Evolutionary conservation across 202 grass and related monocot genomes (phyloP), one percentile per base, ranked within the genome.

Genomic region (Schoenoplectus tabernaemontani): DNA sequence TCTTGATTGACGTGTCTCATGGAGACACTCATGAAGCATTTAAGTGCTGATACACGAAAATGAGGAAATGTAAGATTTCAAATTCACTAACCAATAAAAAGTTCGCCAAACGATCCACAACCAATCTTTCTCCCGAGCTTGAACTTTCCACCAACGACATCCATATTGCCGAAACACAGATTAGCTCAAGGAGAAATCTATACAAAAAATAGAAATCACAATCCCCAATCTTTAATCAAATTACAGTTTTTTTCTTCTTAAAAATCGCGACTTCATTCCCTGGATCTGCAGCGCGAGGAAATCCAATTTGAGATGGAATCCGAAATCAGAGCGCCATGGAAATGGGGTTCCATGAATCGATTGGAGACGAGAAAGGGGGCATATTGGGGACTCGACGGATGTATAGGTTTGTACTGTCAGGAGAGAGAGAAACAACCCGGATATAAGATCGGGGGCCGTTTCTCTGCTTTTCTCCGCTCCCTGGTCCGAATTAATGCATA

Each of bases 101-200:
- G 87, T 76, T 92, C 90, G 82, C 90, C 90, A n/a, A 92, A 92
- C 28, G 90, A 92, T 69, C 90, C 90, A 51, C 87, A 87, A 5
- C 90, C 90, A 72, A 92, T 92, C 83, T 92, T 92, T 61, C 83
- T 89, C 82, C 87, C 90, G 15, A 92, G 87, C 90, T 92, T 92
- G 70, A 92, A 92, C 82, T 92, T 92, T 30, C 87, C 87, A 54
- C 85, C 85, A 15, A 92, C 63, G 0, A 92, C 56, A 77, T 92
- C 87, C 90, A 92, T 92, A 50, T 66, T 36, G 22, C 39, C 78
- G 22, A 32, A 64, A 38, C 9, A 60, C 59, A 38, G 36, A 80
- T 32, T 50, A 43, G 23, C 78, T 51, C 78, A 4, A 51, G 10
- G 16, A 75, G 28, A 16, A 64, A 80, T 60, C 7, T 46, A 19